phyloP scores from a whole-genome alignment of 345 rosid species.

The Citrus reticulata region DNA sequence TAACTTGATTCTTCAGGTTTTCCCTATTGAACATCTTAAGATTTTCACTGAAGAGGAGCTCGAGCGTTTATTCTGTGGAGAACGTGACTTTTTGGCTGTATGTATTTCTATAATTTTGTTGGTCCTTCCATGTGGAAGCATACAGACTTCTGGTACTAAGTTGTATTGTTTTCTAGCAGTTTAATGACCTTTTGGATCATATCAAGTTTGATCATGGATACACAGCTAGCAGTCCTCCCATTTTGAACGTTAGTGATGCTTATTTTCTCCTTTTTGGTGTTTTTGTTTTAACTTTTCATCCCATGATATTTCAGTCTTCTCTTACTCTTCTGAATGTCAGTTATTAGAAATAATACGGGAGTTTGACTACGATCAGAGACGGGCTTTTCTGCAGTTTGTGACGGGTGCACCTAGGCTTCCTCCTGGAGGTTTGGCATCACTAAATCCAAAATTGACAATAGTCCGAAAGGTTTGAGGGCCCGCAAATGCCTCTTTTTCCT shows the following conservation, averaged over 20 bases:
- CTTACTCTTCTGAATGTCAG: constrained; percentile 34
- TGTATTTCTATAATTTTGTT: constrained; percentile 19
- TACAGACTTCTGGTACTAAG: not conserved
- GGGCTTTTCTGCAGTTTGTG: constrained; percentile 90
- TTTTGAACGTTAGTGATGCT: constrained; percentile 48
- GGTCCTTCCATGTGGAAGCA: not conserved
- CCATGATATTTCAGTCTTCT: constrained; percentile 7
- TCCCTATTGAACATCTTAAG: constrained; percentile 65
- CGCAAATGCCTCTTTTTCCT: constrained; percentile 2
- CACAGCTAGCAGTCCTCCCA: constrained; percentile 92
- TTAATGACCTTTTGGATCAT: constrained; percentile 76
- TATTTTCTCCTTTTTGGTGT: not conserved
- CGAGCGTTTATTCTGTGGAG: constrained; percentile 85
- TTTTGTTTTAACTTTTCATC: not conserved
- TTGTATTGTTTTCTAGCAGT: constrained; percentile 34
- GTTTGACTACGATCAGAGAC: constrained; percentile 51
- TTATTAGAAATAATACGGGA: constrained; percentile 75
- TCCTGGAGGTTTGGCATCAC: constrained; percentile 86
- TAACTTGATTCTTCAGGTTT: constrained; percentile 51
- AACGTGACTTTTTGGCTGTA: constrained; percentile 69
- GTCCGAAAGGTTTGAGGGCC: constrained; percentile 68
- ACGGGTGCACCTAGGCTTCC: constrained; percentile 97
- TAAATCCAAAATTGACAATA: constrained; percentile 85
- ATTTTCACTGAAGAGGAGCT: constrained; percentile 82
- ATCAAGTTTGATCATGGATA: constrained; percentile 97